Conservation (phyloP, 1,284 basidiomycete genomes). For the Thecaphora frezii region DNA sequence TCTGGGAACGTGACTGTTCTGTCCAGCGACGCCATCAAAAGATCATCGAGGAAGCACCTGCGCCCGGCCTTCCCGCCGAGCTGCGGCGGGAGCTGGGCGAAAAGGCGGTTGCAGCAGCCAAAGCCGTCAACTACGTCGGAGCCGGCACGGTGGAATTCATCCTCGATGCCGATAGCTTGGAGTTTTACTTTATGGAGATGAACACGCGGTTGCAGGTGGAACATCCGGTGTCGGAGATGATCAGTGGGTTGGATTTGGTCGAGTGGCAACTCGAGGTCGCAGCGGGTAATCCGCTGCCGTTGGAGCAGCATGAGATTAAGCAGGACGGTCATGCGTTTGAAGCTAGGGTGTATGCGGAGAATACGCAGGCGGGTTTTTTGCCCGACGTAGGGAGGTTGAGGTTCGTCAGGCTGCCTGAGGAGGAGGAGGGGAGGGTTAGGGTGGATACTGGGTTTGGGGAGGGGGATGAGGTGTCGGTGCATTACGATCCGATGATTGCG, state of each 20-base stretch:
- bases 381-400: conserved; percentile 83
- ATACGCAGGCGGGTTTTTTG: conserved; percentile 68
- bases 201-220: conserved; percentile 79
- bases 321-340: conserved; percentile 90
- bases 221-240: conserved; percentile 93
- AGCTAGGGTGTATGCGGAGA: conserved; percentile 94
- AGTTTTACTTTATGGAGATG: conserved; percentile 61
- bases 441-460: conserved; percentile 87
- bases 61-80: conserved; percentile 76
- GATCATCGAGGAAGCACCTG: conserved; percentile 93
- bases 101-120: conserved; percentile 86
- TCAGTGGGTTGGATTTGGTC: conserved; percentile 86
- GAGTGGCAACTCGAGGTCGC: conserved; percentile 88
- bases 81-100: conserved; percentile 77
- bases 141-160: conserved; percentile 79
- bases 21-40: conserved; percentile 93
- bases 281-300: conserved; percentile 79
- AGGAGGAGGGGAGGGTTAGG: conserved; percentile 64
- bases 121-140: conserved; percentile 86
- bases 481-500: conserved; percentile 90
- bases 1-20: conserved; percentile 92
- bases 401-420: conserved; percentile 66
- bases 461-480: conserved; percentile 68
- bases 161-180: conserved; percentile 18
- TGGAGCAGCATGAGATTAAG: conserved; percentile 74